A percentile compares a stretch with the other conserved stretches of the same genome.
These are phyloP conservation scores for Pichia nanzhaoensis DNA, from an alignment of 805 yeast species.

Conservation along the genomic window DNA sequence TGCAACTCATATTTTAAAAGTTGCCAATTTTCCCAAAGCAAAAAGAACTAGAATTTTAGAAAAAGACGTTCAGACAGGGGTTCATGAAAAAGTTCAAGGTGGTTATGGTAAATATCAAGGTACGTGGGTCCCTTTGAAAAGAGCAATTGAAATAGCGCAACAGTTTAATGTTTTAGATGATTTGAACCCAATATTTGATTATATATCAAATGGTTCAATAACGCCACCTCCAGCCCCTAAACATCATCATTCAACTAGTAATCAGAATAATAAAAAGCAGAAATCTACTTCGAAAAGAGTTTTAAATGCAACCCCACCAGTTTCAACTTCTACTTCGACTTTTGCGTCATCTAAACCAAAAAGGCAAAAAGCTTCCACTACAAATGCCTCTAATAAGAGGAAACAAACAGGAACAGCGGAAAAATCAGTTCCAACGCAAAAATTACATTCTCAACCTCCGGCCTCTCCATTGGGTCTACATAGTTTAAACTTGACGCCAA, in stretches of 20 bases:
- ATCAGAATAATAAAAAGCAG: constrained; percentile 27
- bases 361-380: constrained; percentile 3
- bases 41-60: constrained; percentile 88
- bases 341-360: constrained; percentile 8
- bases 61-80: constrained; percentile 84
- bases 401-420: not conserved
- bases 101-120: constrained; percentile 97
- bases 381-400: not conserved
- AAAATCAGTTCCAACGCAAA: no score
- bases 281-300: not conserved
- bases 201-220: constrained; percentile 41
- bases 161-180: constrained; percentile 58
- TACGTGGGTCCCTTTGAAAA: constrained; percentile 85
- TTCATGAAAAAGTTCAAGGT: constrained; percentile 92
- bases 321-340: constrained; percentile 11
- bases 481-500: not conserved
- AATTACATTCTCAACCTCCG: no score
- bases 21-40: constrained; percentile 91
- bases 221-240: constrained; percentile 59
- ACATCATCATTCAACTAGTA: constrained; percentile 57
- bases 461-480: no score
- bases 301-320: not conserved
- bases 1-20: constrained; percentile 91
- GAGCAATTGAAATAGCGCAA: constrained; percentile 63
- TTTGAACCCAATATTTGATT: constrained; percentile 62